These are phyloP conservation scores for Barnettozyma pratensis DNA, from an alignment of 805 yeast species.

Conservation along the genomic window DNA sequence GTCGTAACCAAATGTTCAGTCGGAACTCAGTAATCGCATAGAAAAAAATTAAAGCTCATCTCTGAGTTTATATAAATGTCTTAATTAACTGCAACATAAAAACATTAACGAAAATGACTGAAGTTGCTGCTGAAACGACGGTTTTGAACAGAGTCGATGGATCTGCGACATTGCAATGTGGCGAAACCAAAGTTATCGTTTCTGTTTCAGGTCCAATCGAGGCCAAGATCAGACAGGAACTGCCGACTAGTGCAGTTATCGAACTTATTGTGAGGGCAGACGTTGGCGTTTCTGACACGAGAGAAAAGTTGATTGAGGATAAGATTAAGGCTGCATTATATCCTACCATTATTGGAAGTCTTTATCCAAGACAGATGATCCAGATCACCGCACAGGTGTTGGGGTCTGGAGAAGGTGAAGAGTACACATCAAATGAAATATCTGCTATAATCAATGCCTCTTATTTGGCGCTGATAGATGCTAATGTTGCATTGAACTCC, in stretches of 20 bases:
- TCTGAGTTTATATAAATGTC: not conserved
- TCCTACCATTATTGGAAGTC: slow-evolving; percentile 51
- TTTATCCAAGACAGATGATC: slow-evolving; percentile 75
- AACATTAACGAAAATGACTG: not conserved
- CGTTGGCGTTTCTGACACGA: slow-evolving; percentile 63
- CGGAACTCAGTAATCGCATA: not conserved
- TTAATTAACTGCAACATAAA: not conserved
- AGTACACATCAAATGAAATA: slow-evolving; percentile 23
- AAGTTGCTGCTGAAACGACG: slow-evolving; percentile 13
- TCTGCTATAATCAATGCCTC: slow-evolving; percentile 53
- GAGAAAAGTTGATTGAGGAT: slow-evolving; percentile 76
- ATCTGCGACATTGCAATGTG: slow-evolving; percentile 55
- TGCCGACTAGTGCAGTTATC: slow-evolving; percentile 70
- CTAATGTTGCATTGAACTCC: slow-evolving; percentile 65
- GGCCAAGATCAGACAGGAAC: slow-evolving; percentile 74
- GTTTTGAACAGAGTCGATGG: slow-evolving; percentile 68
- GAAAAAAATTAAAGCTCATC: slow-evolving; percentile 1
- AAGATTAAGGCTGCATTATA: slow-evolving; percentile 57
- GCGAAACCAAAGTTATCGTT: slow-evolving; percentile 53
- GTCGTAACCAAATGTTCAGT: not conserved
- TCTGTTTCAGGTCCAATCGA: slow-evolving; percentile 93
- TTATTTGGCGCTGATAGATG: slow-evolving; percentile 71
- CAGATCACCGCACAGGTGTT: slow-evolving; percentile 65
- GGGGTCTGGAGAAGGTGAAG: slow-evolving; percentile 43
- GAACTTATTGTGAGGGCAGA: slow-evolving; percentile 80